Evolutionary conservation across 495 filamentous ascomycete species (phyloP), one percentile per base, ranked within the genome.

Genomic region (Aspergillus baeticus): DNA sequence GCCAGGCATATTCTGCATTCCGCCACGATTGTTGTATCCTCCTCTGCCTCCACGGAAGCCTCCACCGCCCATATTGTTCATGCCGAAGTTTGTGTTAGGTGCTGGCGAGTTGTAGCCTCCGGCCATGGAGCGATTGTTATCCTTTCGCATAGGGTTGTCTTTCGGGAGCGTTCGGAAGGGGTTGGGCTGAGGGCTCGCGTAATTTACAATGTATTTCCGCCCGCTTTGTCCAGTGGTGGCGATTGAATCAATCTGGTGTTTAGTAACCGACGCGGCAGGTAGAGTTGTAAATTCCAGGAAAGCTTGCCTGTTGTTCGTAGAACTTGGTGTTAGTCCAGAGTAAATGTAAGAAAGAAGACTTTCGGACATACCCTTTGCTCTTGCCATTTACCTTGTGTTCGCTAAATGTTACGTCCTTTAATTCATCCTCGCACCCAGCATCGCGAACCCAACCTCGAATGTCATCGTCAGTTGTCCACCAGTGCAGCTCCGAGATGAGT

Each of bases 331-430:
- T 33, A 57, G 45, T 36, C 39, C 29, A 22, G 22, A 33, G 10
- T 13, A 36, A 17, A 3, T 22, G n/a, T 10, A 14, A 23, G 33
- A 17, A 23, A 51, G n/a, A n/a, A 10, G 17, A n/a, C 29, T 17
- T 26, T 22, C 46, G 44, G 29, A 21, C 87, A 61, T 78, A 96
- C 93, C 93, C 92, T 75, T 97, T 97, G 69, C 90, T 94, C 71
- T 98, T 98, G 51, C 94, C 94, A 63, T 98, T 98, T 13, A 98
- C 91, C 71, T 98, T 98, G 71, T 98, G 94, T 67, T 98, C 94
- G 58, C 87, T 96, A 63, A 97, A 98, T 1, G 92, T 96, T 39
- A 98, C 86, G 53, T 96, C 93, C 64, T 91, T 91, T 18, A 98
- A 77, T 63, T 96, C 90, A 42, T 84, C 81, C 66, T 98, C 94